These are phyloP conservation scores for Sarocladiaceae sp. DNA, from an alignment of 2,329 filamentous ascomycete genomes.

Conservation along the genomic window DNA sequence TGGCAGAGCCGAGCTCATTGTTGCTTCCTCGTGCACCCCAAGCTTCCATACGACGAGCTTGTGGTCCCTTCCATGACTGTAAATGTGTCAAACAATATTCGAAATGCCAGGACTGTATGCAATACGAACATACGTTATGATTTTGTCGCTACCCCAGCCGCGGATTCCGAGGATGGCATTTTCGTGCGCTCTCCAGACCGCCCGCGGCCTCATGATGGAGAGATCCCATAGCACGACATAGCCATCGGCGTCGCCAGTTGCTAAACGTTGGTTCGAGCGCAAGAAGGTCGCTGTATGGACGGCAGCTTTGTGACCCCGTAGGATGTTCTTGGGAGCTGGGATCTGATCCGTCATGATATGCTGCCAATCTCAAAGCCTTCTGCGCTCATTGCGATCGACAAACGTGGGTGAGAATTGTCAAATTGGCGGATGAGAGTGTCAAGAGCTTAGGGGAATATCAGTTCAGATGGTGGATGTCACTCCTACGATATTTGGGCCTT, in stretches of 20 bases:
- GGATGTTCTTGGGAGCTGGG: slow-evolving; percentile 50
- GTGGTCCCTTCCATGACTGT: slow-evolving; percentile 84
- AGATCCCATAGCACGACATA: slow-evolving; percentile 85
- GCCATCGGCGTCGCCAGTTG: slow-evolving; percentile 85
- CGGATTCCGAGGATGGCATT: slow-evolving; percentile 69
- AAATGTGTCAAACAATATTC: not conserved
- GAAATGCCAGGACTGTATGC: not conserved
- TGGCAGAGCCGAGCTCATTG: slow-evolving; percentile 63
- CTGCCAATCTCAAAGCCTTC: not conserved
- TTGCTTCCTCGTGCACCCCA: slow-evolving; percentile 49
- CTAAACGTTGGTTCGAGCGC: slow-evolving; percentile 64
- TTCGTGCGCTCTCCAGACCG: slow-evolving; percentile 81
- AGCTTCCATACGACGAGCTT: slow-evolving; percentile 82
- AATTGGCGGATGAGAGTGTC: too few species aligned
- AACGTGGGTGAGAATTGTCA: not conserved
- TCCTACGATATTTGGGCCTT: not conserved
- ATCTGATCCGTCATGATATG: slow-evolving; percentile 20
- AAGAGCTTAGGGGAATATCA: too few species aligned
- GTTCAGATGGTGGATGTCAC: not conserved
- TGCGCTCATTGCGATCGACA: not conserved
- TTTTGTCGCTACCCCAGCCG: slow-evolving; percentile 62
- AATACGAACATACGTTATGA: slow-evolving; percentile 69
- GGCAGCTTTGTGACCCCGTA: slow-evolving; percentile 78
- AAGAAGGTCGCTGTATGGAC: slow-evolving; percentile 74
- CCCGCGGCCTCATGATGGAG: slow-evolving; percentile 69